Conservation (phyloP, 2,329 filamentous ascomycete species). For the Catunica adiposa region DNA sequence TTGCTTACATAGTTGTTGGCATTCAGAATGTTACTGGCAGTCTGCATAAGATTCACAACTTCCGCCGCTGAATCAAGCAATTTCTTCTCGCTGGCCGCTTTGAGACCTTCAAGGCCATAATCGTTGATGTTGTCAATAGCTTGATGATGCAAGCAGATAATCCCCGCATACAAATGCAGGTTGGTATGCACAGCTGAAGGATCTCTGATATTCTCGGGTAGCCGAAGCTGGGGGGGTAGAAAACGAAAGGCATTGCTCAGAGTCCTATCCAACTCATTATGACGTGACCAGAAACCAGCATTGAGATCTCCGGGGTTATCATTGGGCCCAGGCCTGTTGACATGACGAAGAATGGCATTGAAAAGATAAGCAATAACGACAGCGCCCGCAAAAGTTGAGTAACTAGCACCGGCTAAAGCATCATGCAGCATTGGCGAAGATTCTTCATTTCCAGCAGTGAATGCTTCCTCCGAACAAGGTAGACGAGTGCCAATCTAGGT, state of each 20-base stretch:
- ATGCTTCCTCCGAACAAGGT: conserved; percentile 66
- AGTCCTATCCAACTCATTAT: conserved; percentile 66
- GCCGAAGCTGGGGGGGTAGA: conserved; percentile 55
- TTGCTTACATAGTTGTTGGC: conserved; percentile 41
- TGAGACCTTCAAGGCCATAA: conserved; percentile 42
- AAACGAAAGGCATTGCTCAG: conserved; percentile 64
- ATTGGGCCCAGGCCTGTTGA: conserved; percentile 52
- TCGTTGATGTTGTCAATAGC: conserved; percentile 67
- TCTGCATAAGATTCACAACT: conserved; percentile 66
- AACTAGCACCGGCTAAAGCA: conserved; percentile 41
- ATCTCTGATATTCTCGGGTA: conserved; percentile 53
- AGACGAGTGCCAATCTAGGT: conserved; percentile 58
- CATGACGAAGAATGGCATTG: conserved; percentile 63
- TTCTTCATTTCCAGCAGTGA: conserved; percentile 47
- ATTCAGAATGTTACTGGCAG: conserved; percentile 43
- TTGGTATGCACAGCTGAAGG: conserved; percentile 67
- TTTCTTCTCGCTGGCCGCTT: conserved; percentile 53
- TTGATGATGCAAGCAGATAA: conserved; percentile 78
- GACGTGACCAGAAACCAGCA: conserved; percentile 72
- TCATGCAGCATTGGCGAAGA: conserved; percentile 46
- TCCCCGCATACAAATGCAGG: conserved; percentile 72
- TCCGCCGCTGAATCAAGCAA: conserved; percentile 69
- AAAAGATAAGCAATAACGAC: conserved; percentile 63
- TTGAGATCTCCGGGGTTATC: conserved; percentile 57
- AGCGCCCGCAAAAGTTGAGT: conserved; percentile 58